A percentile compares a stretch with the other conserved stretches of the same genome.
These are phyloP conservation scores for Hirsutella minnesotensis DNA, from an alignment of 2,329 filamentous ascomycete genomes.

Conservation along the genomic window DNA sequence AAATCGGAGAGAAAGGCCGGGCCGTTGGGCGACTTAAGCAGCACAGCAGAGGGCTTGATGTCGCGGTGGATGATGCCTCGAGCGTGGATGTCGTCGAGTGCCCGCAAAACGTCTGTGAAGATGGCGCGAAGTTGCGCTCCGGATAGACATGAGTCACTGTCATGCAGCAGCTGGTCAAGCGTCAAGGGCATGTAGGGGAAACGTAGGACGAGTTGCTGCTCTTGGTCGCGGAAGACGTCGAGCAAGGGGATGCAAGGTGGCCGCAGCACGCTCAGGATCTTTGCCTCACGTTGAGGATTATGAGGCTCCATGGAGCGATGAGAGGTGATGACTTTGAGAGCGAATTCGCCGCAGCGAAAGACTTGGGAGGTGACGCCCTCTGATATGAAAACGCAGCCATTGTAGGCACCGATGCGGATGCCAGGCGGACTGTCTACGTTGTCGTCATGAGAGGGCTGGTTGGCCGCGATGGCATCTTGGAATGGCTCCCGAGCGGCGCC, in stretches of 20 bases:
- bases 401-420: conserved; percentile 40
- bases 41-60: conserved; percentile 82
- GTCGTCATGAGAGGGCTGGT: not conserved
- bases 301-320: conserved; percentile 67
- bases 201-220: conserved; percentile 62
- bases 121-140: conserved; percentile 23
- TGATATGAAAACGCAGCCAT: conserved; percentile 40
- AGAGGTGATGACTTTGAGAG: conserved; percentile 77
- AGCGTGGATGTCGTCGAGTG: conserved; percentile 58
- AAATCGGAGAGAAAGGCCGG: conserved; percentile 82
- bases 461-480: not conserved
- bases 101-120: conserved; percentile 58
- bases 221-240: conserved; percentile 60
- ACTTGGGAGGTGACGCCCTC: conserved; percentile 72
- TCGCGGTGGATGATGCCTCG: conserved; percentile 82
- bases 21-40: conserved; percentile 54
- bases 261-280: conserved; percentile 52
- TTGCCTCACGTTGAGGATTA: conserved; percentile 66
- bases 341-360: conserved; percentile 54
- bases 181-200: conserved; percentile 76
- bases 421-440: conserved; percentile 11
- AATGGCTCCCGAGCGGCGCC: not conserved
- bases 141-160: conserved; percentile 12
- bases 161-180: conserved; percentile 52
- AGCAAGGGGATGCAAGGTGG: conserved; percentile 53